Conservation (phyloP, 2,329 filamentous ascomycete genomes). For the Ophiostoma pallidulum region DNA sequence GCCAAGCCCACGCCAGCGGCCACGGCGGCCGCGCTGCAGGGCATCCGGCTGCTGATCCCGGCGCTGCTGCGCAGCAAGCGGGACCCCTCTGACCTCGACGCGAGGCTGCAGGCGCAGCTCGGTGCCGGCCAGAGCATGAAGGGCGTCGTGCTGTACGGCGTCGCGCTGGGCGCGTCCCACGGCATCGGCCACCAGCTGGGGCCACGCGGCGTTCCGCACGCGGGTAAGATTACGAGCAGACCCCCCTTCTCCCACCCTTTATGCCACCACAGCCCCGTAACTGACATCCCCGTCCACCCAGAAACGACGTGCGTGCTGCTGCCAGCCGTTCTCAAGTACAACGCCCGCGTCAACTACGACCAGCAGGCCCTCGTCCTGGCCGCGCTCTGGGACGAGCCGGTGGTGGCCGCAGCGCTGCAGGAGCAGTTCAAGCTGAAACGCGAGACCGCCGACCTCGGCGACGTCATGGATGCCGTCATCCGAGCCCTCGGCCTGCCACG, state of each 20-base stretch:
- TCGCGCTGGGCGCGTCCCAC: constrained; percentile 30
- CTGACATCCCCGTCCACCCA: no score
- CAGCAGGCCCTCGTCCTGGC: constrained; percentile 30
- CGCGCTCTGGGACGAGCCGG: constrained; percentile 27
- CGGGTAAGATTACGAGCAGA: constrained; percentile 36
- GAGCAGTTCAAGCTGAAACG: constrained; percentile 17
- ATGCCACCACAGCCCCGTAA: no score
- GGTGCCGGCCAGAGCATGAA: constrained; percentile 40
- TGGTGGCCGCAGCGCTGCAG: constrained; percentile 26
- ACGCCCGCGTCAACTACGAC: constrained; percentile 28
- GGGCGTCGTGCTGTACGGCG: constrained; percentile 26
- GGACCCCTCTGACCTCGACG: constrained; percentile 27
- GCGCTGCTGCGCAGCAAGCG: constrained; percentile 31
- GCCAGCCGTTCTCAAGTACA: constrained; percentile 43
- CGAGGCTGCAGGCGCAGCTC: constrained; percentile 33
- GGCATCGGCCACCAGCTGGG: constrained; percentile 34
- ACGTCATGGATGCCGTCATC: constrained; percentile 38
- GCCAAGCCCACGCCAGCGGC: constrained; percentile 28
- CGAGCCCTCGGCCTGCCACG: constrained; percentile 40
- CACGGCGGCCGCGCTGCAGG: constrained; percentile 20
- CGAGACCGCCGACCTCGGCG: constrained; percentile 33
- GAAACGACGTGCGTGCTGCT: constrained; percentile 46
- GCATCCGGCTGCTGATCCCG: constrained; percentile 32
- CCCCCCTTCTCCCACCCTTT: no score
- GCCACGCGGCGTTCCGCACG: constrained; percentile 21